Evolutionary conservation across 177 flowering plant genomes (phyloP).

Genomic region (Viscum album): DNA sequence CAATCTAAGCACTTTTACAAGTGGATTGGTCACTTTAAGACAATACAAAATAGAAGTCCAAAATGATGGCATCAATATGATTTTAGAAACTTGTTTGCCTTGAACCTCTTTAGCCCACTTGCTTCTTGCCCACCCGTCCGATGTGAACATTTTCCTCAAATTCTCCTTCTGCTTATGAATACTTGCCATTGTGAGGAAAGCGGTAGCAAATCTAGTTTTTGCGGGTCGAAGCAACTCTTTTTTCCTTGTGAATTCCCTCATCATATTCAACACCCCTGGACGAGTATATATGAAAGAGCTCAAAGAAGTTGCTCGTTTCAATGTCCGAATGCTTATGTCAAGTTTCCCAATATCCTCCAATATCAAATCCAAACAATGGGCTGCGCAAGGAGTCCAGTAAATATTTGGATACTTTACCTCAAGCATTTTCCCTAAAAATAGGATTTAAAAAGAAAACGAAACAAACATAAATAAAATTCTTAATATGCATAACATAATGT

Average conservation of each 20-base stretch:
- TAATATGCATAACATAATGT: no score
- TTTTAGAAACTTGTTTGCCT: background rate
- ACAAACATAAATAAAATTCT: no score
- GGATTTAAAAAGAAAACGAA: no score
- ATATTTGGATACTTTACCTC: background rate
- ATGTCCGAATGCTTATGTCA: background rate
- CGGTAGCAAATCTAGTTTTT: background rate
- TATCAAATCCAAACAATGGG: constrained; percentile 14
- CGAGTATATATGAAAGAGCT: constrained; percentile 4
- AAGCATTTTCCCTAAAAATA: background rate
- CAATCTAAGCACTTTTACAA: background rate
- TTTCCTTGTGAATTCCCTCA: constrained; percentile 6
- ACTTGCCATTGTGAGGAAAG: background rate
- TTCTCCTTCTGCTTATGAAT: background rate
- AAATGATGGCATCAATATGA: background rate
- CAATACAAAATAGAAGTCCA: background rate
- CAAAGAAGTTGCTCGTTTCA: background rate
- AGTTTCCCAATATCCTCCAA: constrained; percentile 10
- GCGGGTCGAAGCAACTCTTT: background rate
- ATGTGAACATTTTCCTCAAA: background rate
- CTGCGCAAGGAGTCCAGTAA: constrained; percentile 10
- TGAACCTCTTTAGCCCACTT: background rate
- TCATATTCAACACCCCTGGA: background rate
- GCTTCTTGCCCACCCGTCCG: background rate
- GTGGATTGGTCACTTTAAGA: background rate